Conservation (phyloP, 106 monocot genomes). For the Dioscorea zingiberensis region DNA sequence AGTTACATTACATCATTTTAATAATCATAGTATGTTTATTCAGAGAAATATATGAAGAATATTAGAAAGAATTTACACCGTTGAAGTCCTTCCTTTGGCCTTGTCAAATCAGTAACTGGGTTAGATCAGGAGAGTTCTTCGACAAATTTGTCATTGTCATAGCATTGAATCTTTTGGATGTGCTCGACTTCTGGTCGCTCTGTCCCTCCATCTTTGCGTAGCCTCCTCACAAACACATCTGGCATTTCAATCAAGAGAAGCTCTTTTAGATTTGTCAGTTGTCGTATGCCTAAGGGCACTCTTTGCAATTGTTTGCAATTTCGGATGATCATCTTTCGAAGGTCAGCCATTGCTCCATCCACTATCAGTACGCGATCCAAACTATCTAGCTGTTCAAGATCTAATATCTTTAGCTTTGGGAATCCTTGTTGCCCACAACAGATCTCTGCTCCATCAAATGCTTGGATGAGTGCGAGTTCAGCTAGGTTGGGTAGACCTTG, state of each 20-base stretch:
- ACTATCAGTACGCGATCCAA: not conserved
- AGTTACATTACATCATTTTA: no score
- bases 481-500: not conserved
- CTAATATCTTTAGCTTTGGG: not conserved
- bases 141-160: no score
- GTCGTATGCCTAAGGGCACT: not conserved
- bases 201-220: no score
- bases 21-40: no score
- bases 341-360: not conserved
- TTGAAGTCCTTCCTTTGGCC: no score
- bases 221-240: not conserved
- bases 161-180: no score
- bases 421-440: not conserved
- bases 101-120: no score
- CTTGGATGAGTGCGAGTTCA: not conserved
- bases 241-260: not conserved
- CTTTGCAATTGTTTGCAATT: not conserved
- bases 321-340: not conserved
- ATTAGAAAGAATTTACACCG: no score
- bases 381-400: not conserved
- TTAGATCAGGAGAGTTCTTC: no score
- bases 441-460: not conserved
- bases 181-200: no score
- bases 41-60: no score
- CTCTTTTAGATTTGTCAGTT: not conserved